These are phyloP conservation scores for Penicillium tannophilum DNA, from an alignment of 495 filamentous ascomycete genomes.

Conservation along the genomic window DNA sequence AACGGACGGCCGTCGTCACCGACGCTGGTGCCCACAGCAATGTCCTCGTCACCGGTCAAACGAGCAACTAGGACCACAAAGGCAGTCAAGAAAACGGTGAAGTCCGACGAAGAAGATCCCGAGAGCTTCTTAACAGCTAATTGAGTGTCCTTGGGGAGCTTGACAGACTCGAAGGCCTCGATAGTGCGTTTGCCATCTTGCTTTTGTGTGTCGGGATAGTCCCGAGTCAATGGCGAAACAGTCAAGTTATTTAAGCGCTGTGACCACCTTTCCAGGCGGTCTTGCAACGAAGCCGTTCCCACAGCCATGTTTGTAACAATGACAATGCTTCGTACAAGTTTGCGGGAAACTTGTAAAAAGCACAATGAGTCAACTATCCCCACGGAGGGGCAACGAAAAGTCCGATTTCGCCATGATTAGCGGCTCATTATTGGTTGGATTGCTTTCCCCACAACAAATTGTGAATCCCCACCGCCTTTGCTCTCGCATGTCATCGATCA, in stretches of 20 bases:
- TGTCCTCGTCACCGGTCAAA: constrained; percentile 57
- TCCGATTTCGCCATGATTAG: constrained; percentile 30
- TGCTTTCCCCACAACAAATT: constrained; percentile 15
- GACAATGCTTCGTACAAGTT: constrained; percentile 16
- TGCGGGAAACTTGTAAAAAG: constrained; percentile 14
- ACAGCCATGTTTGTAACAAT: constrained; percentile 42
- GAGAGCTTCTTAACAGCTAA: constrained; percentile 46
- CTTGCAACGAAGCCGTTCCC: constrained; percentile 38
- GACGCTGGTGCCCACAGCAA: constrained; percentile 49
- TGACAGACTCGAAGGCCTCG: constrained; percentile 52
- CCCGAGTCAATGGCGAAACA: constrained; percentile 51
- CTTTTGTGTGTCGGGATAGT: constrained; percentile 49
- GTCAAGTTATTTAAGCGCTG: constrained; percentile 50
- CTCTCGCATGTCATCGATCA: background rate
- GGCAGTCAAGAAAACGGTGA: constrained; percentile 50
- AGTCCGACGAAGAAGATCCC: constrained; percentile 41
- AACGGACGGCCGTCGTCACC: constrained; percentile 51
- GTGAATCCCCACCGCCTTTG: background rate
- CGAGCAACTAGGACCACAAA: constrained; percentile 51
- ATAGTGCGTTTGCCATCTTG: constrained; percentile 43
- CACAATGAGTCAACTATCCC: constrained; percentile 26
- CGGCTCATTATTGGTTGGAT: constrained; percentile 23
- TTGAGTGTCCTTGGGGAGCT: constrained; percentile 37
- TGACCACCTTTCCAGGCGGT: constrained; percentile 53
- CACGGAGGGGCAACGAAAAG: constrained; percentile 26